Conservation (phyloP, 2,329 filamentous ascomycete species). For the Saccharata proteae region DNA sequence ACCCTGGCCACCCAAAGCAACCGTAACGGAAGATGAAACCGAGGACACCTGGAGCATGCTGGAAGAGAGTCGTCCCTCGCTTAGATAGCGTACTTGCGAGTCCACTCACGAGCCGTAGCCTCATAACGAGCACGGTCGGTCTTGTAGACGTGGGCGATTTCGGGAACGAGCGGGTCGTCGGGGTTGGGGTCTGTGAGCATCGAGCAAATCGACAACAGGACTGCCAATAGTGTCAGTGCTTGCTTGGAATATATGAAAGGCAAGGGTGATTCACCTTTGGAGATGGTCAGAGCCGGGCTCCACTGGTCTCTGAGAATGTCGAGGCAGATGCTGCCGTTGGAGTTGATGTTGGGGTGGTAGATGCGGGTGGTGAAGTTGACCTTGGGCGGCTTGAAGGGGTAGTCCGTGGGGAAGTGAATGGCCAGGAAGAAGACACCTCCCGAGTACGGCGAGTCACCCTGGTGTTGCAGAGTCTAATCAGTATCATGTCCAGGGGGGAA, state of each 20-base stretch:
- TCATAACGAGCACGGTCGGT: constrained; percentile 93
- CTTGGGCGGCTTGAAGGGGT: constrained; percentile 99
- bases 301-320: constrained; percentile 98
- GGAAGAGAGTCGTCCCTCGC: background rate
- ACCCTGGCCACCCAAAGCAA: constrained; percentile 9
- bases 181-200: constrained; percentile 99
- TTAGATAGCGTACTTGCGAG: constrained; percentile 95
- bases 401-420: constrained; percentile 99
- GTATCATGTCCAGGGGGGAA: constrained; percentile 9
- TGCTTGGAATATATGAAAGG: too few relatives aligned
- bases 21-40: constrained; percentile 8
- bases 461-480: constrained; percentile 19
- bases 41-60: constrained; percentile 9
- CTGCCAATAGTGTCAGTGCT: constrained; percentile 37
- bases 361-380: constrained; percentile 99
- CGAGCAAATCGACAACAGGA: constrained; percentile 96
- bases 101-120: constrained; percentile 95
- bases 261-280: constrained; percentile 61
- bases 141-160: constrained; percentile 99
- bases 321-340: constrained; percentile 96
- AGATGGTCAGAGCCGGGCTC: constrained; percentile 96
- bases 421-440: constrained; percentile 98
- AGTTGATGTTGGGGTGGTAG: constrained; percentile 99
- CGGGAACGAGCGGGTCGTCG: constrained; percentile 93
- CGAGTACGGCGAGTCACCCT: constrained; percentile 95